Percentiles rank a stretch among this genome's conserved stretches.
These are phyloP conservation scores for Komagataella phaffii DNA, from an alignment of 805 yeast species.

Conservation along the genomic window DNA sequence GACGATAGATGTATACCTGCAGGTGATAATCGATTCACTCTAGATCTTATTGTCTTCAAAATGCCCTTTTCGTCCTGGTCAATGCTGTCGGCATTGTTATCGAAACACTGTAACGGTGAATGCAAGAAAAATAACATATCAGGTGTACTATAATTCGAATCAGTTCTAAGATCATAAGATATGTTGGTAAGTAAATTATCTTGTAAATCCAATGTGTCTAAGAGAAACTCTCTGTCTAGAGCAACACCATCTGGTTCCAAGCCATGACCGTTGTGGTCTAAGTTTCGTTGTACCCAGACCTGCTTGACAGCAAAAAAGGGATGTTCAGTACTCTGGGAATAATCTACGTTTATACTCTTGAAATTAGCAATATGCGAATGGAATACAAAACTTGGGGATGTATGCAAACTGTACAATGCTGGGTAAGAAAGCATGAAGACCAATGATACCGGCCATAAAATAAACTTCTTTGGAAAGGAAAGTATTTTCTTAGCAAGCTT, in stretches of 20 bases:
- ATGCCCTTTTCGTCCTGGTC: constrained; percentile 17
- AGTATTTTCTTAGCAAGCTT: not conserved
- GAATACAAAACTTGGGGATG: constrained; percentile 10
- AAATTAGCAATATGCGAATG: constrained; percentile 6
- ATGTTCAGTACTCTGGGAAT: not conserved
- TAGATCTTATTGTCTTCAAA: constrained; percentile 24
- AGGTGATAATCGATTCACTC: constrained; percentile 9
- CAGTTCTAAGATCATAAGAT: not conserved
- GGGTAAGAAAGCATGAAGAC: constrained; percentile 37
- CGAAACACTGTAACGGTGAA: constrained; percentile 32
- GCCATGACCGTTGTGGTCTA: constrained; percentile 10
- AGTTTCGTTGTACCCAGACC: constrained; percentile 18
- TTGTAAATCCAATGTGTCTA: constrained; percentile 22
- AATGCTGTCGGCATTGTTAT: constrained; percentile 15
- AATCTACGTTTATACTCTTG: constrained; percentile 6
- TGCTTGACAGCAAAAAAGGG: constrained; percentile 17
- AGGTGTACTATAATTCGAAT: constrained; percentile 1
- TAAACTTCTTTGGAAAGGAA: constrained; percentile 12
- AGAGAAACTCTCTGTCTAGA: constrained; percentile 21
- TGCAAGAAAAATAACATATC: constrained; percentile 12
- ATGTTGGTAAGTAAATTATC: constrained; percentile 13
- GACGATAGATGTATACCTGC: constrained; percentile 12
- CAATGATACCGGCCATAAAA: constrained; percentile 34
- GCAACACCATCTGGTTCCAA: constrained; percentile 10
- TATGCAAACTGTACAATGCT: constrained; percentile 22